Percentiles rank a stretch among this genome's conserved stretches.
Conservation (phyloP, 257 asterid species). For the Solanum habrochaites region DNA sequence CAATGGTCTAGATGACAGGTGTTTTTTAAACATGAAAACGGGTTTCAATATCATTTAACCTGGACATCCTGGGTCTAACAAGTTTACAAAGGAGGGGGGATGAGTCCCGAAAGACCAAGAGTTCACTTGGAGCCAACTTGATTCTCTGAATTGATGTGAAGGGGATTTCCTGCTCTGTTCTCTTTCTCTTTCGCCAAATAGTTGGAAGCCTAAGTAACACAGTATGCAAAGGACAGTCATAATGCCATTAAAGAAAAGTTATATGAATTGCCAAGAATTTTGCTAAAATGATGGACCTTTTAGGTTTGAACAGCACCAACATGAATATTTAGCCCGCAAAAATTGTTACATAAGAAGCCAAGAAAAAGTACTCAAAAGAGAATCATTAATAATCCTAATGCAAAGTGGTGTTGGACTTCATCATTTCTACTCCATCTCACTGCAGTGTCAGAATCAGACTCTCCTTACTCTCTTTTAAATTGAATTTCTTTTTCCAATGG, state of each 20-base stretch:
- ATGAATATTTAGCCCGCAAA: background rate
- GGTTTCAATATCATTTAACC: background rate
- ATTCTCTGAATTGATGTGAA: slow-evolving; percentile 12
- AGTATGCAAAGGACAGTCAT: background rate
- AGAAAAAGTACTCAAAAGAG: background rate
- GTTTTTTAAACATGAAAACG: background rate
- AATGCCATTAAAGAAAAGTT: background rate
- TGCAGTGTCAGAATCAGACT: slow-evolving; percentile 29
- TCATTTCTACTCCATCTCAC: slow-evolving; percentile 24
- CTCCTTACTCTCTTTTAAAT: slow-evolving; percentile 17
- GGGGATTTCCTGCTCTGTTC: slow-evolving; percentile 26
- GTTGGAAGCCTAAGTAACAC: slow-evolving; percentile 36
- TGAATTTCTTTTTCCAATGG: background rate
- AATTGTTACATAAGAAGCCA: background rate
- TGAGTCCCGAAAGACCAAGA: background rate
- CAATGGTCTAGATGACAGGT: background rate
- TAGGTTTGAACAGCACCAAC: background rate
- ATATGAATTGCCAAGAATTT: background rate
- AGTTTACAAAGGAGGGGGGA: background rate
- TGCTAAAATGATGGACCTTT: background rate
- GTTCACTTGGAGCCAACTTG: slow-evolving; percentile 1
- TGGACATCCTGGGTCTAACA: background rate
- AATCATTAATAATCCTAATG: slow-evolving; percentile 17
- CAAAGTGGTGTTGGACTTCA: slow-evolving; percentile 51
- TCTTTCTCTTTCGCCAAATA: slow-evolving; percentile 26